These are phyloP conservation scores for Pleurotus platypus DNA, from an alignment of 768 basidiomycete genomes.

Conservation along the genomic window DNA sequence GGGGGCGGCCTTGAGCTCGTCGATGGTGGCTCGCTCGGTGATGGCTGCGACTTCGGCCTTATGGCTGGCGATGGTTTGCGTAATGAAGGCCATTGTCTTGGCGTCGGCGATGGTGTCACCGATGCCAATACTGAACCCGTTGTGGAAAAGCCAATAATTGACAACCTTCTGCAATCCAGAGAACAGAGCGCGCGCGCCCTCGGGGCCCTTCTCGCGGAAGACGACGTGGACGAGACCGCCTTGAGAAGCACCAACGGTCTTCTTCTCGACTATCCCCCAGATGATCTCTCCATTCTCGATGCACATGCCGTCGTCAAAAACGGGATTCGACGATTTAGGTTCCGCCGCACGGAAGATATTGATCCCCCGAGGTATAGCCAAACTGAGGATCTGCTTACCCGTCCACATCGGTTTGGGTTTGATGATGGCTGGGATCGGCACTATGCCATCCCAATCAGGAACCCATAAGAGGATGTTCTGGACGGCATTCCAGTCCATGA, in stretches of 20 bases:
- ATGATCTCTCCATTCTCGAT: slow-evolving; percentile 97
- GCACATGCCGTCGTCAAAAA: slow-evolving; percentile 91
- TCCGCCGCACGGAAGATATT: slow-evolving; percentile 85
- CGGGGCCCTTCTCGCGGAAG: slow-evolving; percentile 96
- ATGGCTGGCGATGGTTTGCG: slow-evolving; percentile 73
- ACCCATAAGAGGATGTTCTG: slow-evolving; percentile 99
- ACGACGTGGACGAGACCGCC: slow-evolving; percentile 95
- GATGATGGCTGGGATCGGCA: slow-evolving; percentile 91
- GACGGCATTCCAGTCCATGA: slow-evolving; percentile 93
- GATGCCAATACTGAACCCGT: slow-evolving; percentile 98
- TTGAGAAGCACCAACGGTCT: slow-evolving; percentile 94
- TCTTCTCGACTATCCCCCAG: slow-evolving; percentile 95
- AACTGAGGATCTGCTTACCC: slow-evolving; percentile 91
- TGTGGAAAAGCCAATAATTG: slow-evolving; percentile 98
- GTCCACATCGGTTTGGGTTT: slow-evolving; percentile 98
- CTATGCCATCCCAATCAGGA: slow-evolving; percentile 92
- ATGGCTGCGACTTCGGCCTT: slow-evolving; percentile 78
- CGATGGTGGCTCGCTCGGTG: slow-evolving; percentile 81
- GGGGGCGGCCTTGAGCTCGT: slow-evolving; percentile 83
- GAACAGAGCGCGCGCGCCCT: slow-evolving; percentile 85
- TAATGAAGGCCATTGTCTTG: slow-evolving; percentile 84
- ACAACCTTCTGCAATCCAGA: slow-evolving; percentile 93
- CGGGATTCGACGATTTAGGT: slow-evolving; percentile 74
- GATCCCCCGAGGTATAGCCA: slow-evolving; percentile 93
- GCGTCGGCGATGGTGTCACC: slow-evolving; percentile 96